These are phyloP conservation scores for Pythium insidiosum DNA, from an alignment of 352 stramenopile species.

Conservation along the genomic window DNA sequence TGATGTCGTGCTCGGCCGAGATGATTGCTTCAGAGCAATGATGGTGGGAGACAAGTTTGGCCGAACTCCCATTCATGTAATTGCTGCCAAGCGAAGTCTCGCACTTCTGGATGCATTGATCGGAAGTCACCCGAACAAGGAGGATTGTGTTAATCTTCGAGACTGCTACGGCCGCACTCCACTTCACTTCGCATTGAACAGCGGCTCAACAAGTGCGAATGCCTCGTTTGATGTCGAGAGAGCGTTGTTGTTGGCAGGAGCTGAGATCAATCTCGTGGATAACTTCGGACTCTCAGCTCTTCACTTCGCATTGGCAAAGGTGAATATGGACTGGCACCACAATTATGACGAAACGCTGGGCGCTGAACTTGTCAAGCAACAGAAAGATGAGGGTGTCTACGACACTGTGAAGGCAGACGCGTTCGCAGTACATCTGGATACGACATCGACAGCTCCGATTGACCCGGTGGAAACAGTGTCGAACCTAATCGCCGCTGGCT, in stretches of 20 bases:
- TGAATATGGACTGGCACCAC: constrained; percentile 57
- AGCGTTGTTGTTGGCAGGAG: constrained; percentile 45
- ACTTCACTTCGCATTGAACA: constrained; percentile 70
- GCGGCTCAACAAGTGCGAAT: constrained; percentile 52
- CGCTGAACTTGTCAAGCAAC: constrained; percentile 11
- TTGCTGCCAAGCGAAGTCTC: constrained; percentile 49
- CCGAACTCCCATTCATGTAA: constrained; percentile 30
- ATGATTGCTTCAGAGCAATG: no score
- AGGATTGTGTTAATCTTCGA: constrained; percentile 32
- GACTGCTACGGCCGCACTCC: constrained; percentile 45
- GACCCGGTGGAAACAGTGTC: constrained; percentile 76
- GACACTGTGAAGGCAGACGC: constrained; percentile 29
- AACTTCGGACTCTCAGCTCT: constrained; percentile 43
- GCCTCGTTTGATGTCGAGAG: constrained; percentile 76
- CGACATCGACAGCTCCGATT: constrained; percentile 29
- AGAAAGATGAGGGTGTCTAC: constrained; percentile 35
- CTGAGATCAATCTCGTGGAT: constrained; percentile 43
- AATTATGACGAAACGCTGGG: constrained; percentile 4
- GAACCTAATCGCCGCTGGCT: no score
- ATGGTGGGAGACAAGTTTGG: constrained; percentile 36
- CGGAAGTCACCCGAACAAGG: constrained; percentile 20
- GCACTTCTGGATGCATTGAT: constrained; percentile 44
- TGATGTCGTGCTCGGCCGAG: no score
- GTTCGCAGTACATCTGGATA: constrained; percentile 28
- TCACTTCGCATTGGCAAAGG: constrained; percentile 65